Conservation (phyloP, 148 eudicot species). For the Talinum fruticosum region DNA sequence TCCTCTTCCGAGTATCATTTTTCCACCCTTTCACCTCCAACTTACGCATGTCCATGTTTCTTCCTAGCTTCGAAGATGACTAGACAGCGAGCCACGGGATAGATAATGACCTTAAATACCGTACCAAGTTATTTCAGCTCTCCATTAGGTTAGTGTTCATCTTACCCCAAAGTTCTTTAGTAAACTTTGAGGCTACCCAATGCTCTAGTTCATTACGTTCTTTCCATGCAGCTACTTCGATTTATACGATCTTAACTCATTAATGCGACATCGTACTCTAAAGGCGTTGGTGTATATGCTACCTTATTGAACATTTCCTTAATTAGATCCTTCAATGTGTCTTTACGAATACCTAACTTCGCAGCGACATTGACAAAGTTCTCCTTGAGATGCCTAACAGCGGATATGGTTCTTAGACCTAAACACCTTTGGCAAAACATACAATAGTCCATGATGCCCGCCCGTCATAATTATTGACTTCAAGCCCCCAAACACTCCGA, state of each 20-base stretch:
- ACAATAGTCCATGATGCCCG: no score
- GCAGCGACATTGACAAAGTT: background rate
- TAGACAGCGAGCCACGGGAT: background rate
- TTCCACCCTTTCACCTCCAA: no score
- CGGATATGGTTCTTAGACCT: background rate
- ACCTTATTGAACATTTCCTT: background rate
- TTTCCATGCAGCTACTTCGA: background rate
- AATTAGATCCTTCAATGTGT: background rate
- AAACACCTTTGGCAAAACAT: background rate
- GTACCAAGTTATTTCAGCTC: background rate
- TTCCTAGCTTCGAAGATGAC: background rate
- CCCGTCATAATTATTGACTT: no score
- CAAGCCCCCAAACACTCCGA: background rate
- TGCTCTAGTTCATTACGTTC: background rate
- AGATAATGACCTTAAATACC: background rate
- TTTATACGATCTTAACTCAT: background rate
- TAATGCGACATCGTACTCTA: background rate
- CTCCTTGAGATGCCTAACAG: background rate
- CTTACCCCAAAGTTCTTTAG: no score
- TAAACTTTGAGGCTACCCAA: background rate
- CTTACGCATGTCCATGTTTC: no score
- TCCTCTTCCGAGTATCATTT: no score
- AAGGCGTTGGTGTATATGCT: background rate
- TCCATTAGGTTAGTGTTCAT: background rate
- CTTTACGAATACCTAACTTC: background rate